Base-by-base conservation (phyloP, 225 moss, liverwort and hornwort species). In the Takakia lepidozioides region DNA sequence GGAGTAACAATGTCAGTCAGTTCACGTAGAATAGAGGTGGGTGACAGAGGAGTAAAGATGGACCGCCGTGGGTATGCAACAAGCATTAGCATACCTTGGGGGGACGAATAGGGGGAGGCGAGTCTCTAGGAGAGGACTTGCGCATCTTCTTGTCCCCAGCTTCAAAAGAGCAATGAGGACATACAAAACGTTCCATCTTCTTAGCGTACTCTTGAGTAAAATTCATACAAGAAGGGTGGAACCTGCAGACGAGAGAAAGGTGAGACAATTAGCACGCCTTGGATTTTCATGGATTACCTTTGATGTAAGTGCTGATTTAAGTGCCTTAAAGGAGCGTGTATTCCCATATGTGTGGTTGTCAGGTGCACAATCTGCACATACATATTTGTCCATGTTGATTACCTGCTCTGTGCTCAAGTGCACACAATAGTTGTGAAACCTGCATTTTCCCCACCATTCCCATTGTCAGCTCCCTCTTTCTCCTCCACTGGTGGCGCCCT, bases 341-440 rank as follows among this genome's bases (percentile, higher is more conserved):
- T 81, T 86, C 64, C 85, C 79, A 71, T 86, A 85, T 81, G 83
- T 93, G 67, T 69, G 81, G 42, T 63, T 88, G 58, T 68, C 72
- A 72, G 88, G 81, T 54, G 85, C 67, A 74, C 93, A 93, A 16
- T 71, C 69, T 47, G 88, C 71, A 74, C 93, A 93, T 73, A 83
- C 71, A 58, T 86, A 93, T 64, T 78, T 83, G 71, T 93, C 93
- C 83, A 93, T 52, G 64, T 72, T 81, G 49, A 55, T 78, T 39
- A 93, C 81, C 76, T 93, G 76, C 76, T 93, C 93, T 58, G 71
- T 54, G 57, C 78, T 93, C 81, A 93, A 43, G 22, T 88, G 83
- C 58, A 93, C 93, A 74, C 93, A 93, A 65, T 82, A 81, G 48
- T 85, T 83, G 41, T 93, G 93, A 70, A 93, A 93, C 93, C 93